phyloP scores from a whole-genome alignment of 2,329 filamentous ascomycete genomes.

The Nothophoma quercina region DNA sequence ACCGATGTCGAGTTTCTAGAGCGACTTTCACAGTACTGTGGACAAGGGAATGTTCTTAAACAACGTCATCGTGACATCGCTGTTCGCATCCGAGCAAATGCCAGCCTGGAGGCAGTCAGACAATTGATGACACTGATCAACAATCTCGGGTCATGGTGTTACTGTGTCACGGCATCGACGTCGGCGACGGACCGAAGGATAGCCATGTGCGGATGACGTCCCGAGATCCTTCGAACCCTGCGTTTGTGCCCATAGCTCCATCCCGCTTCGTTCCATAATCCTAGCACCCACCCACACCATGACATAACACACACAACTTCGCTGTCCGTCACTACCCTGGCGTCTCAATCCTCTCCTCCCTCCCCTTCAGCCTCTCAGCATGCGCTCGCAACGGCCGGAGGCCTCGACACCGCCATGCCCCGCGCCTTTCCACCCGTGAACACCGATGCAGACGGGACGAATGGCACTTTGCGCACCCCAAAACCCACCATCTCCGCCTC shows the following conservation, averaged over 20 bases:
- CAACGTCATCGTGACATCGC: no score
- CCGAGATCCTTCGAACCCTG: slow-evolving; percentile 9
- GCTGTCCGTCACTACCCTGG: slow-evolving; percentile 4
- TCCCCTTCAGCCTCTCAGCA: slow-evolving; percentile 21
- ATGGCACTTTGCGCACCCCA: slow-evolving; percentile 49
- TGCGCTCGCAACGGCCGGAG: slow-evolving; percentile 26
- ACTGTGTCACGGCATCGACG: neutral
- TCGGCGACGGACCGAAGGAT: neutral
- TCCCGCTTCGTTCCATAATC: slow-evolving; percentile 1
- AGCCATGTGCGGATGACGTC: slow-evolving; percentile 15
- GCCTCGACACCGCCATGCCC: slow-evolving; percentile 51
- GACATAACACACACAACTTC: slow-evolving; percentile 3
- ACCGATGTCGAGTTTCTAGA: no score
- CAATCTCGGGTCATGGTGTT: no score
- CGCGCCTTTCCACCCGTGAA: slow-evolving; percentile 59
- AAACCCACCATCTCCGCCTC: slow-evolving; percentile 64
- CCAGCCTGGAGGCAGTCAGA: no score
- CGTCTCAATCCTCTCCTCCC: neutral
- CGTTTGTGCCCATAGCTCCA: slow-evolving; percentile 16
- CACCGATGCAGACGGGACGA: slow-evolving; percentile 38
- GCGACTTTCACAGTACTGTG: no score
- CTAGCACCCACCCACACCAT: slow-evolving; percentile 7
- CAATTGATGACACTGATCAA: no score
- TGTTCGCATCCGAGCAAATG: no score
- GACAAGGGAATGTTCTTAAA: no score